Conservation (phyloP, 441 rosid species). For the Jatropha multifida region DNA sequence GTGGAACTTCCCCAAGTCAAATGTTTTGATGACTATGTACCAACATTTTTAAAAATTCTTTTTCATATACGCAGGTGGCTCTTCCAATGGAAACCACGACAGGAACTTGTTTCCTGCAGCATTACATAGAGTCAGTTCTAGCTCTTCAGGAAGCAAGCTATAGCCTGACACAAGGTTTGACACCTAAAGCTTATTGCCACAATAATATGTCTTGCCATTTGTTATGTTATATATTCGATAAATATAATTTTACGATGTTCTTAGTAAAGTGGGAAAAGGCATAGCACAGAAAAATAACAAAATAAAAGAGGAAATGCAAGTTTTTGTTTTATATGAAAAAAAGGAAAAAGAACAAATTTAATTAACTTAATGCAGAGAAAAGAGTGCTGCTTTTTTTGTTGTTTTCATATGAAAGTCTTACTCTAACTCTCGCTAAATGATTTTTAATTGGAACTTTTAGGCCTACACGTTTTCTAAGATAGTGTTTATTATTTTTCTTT, state of each 20-base stretch:
- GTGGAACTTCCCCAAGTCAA: too few species aligned
- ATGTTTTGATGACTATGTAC: background rate
- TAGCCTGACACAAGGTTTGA: conserved; percentile 62
- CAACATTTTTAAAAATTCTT: background rate
- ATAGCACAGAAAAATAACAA: background rate
- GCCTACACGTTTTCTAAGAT: background rate
- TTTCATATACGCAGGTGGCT: conserved; percentile 60
- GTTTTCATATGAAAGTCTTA: background rate
- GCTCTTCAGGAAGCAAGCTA: conserved; percentile 90
- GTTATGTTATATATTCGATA: background rate
- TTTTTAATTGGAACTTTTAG: background rate
- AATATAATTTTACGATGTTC: background rate
- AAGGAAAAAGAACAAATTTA: background rate
- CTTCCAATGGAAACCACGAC: conserved; percentile 91
- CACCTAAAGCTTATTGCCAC: conserved; percentile 7
- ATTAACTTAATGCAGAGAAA: background rate
- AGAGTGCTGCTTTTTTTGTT: background rate
- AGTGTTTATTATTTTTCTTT: background rate
- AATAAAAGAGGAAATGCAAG: background rate
- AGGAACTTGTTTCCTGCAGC: conserved; percentile 82
- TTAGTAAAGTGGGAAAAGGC: background rate
- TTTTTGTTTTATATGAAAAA: background rate
- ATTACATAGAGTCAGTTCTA: conserved; percentile 73
- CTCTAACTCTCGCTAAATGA: background rate
- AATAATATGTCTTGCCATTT: background rate